Conservation (phyloP, 495 filamentous ascomycete species). For the Penicillium flavigenum region DNA sequence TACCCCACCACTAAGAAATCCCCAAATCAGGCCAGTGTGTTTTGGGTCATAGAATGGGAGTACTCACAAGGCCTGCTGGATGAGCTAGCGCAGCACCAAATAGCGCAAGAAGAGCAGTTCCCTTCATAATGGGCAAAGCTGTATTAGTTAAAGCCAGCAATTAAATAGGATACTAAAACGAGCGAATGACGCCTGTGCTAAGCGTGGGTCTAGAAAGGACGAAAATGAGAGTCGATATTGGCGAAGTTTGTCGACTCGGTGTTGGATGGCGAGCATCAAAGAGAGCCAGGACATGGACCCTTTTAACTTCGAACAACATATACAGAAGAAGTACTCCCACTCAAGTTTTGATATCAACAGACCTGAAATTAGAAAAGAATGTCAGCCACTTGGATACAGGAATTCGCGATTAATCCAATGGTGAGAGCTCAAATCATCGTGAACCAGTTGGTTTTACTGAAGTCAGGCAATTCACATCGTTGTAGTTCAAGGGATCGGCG, state of each 20-base stretch:
- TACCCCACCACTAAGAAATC: slow-evolving; percentile 51
- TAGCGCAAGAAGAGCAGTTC: slow-evolving; percentile 27
- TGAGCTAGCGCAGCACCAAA: slow-evolving; percentile 32
- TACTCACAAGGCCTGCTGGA: slow-evolving; percentile 34
- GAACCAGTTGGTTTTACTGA: neutral
- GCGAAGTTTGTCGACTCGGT: slow-evolving; percentile 1
- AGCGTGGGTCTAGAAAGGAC: neutral
- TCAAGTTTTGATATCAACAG: neutral
- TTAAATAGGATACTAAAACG: slow-evolving; percentile 1
- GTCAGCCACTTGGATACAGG: neutral
- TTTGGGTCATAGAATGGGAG: neutral
- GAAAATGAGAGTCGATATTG: neutral
- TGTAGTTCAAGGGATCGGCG: neutral
- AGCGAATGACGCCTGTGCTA: neutral
- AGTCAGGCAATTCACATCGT: neutral
- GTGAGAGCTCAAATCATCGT: neutral
- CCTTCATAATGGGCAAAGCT: slow-evolving; percentile 26
- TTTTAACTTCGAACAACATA: neutral
- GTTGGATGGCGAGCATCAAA: neutral
- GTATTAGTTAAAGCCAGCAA: slow-evolving; percentile 24
- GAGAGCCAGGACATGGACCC: neutral
- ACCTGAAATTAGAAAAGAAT: neutral
- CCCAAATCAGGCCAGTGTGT: neutral
- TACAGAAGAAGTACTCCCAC: too few species aligned
- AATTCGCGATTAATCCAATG: neutral